Evolutionary conservation across 1,284 basidiomycete genomes (phyloP), one percentile per base, ranked within the genome.

Genomic region (Ganoderma lingzhi): DNA sequence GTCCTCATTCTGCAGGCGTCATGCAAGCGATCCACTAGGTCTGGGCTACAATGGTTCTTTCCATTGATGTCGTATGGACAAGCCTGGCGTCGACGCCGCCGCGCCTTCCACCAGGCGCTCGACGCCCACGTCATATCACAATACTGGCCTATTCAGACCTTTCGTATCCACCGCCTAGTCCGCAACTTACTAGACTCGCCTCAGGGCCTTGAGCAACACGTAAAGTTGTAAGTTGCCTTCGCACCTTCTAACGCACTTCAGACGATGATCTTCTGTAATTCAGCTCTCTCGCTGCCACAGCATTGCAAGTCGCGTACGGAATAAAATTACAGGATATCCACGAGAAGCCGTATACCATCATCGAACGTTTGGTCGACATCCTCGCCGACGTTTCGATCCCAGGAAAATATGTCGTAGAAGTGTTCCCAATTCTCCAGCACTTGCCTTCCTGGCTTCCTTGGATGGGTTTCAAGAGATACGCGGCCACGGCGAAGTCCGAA

Each of bases 391-490:
- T 69, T 6, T 23, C 60, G 0, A 30, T 65, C 19, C 70, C 70
- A 1, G 71, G 71, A 6, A 55, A 59, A 12, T 72, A 66, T 15
- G 56, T 56, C 32, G 62, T 67, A 19, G 56, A 63, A 45, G 15
- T 60, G 51, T 19, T 63, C n/a, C 42, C 19, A 8, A 17, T 63
- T 68, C 70, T 77, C 48, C 66, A 66, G 37, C 53, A 70, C 48
- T 63, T 76, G 17, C 76, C 76, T 3, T 42, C 58, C 15, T 78
- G 77, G 76, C 65, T 78, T 41, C 77, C 76, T 15, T 76, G 77
- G 2, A 68, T 74, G 6, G 68, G 62, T 15, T 77, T 77, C 53
- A 69, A 65, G 35, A 41, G 37, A 1, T 14, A 45, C 14, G 68
- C 68, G 1, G 14, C 28, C 2, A 48, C 17, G 28, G 56, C 19